phyloP scores from a whole-genome alignment of 345 rosid genomes.

The Toxicodendron radicans region DNA sequence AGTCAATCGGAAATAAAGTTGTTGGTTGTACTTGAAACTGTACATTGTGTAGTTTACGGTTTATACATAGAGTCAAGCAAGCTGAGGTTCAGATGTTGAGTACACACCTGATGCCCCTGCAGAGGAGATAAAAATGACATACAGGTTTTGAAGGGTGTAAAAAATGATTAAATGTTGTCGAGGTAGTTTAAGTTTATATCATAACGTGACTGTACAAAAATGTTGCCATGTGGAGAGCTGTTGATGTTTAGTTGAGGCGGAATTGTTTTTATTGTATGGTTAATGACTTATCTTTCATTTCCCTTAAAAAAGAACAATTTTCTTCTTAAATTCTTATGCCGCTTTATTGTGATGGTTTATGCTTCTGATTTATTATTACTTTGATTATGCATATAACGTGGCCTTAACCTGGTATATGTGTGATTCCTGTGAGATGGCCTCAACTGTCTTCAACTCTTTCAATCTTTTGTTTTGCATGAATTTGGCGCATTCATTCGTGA shows the following conservation, averaged over 20 bases:
- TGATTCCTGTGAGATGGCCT: too few relatives aligned
- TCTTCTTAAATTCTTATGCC: not conserved
- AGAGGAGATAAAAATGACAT: constrained; percentile 32
- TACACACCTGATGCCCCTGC: constrained; percentile 32
- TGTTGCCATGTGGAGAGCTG: constrained; percentile 55
- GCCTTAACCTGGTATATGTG: too few relatives aligned
- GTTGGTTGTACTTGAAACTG: constrained; percentile 56
- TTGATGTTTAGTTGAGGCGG: constrained; percentile 48
- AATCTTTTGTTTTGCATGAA: too few relatives aligned
- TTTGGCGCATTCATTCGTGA: too few relatives aligned
- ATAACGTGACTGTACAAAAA: constrained; percentile 52
- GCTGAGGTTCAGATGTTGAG: constrained; percentile 41
- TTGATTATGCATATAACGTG: not conserved
- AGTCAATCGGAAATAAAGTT: constrained; percentile 48
- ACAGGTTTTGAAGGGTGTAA: constrained; percentile 53
- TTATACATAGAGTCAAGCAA: constrained; percentile 52
- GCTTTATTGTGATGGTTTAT: not conserved
- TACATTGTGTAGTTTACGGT: constrained; percentile 70
- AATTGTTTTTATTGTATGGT: constrained; percentile 37
- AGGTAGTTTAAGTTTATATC: constrained; percentile 48
- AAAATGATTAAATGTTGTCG: constrained; percentile 36
- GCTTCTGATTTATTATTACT: not conserved
- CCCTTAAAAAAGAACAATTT: constrained; percentile 22
- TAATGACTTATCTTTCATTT: constrained; percentile 26
- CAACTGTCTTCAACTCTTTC: too few relatives aligned